Base-by-base conservation (phyloP, 2,329 filamentous ascomycete species). In the Hymenoscyphus salicellus region DNA sequence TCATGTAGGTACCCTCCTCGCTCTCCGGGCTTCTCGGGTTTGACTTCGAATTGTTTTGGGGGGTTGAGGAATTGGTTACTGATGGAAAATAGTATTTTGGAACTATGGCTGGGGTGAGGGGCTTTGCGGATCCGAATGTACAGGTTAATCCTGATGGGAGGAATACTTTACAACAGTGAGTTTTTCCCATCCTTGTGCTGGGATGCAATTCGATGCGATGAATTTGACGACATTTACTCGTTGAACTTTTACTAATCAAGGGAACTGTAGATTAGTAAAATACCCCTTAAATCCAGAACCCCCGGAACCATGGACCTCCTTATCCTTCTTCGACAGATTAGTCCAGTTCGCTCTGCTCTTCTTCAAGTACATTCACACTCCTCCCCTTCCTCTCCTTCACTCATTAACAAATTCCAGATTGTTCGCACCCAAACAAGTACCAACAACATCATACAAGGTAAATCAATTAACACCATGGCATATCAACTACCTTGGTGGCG, bases 61-160 rank as follows among this genome's bases (percentile, higher is more conserved):
- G 11, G 46, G 10, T 46, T 41, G 32, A 30, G 36, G 5, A 38
- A 5, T 17, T 38, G 36, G 3, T 16, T 38, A 49, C 30, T 26
- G n/a, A 36, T 38, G n/a, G 5, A 16, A 20, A 17, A 16, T 30
- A 69, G 65, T 84, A 84, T 69, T 84, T 83, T 73, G 82, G 82
- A 17, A 83, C 81, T 3, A 83, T 84, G 82, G 78, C 82, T 2
- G 82, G 82, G 26, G 79, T 84, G 36, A 78, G 82, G 36, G 82
- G 82, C 2, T 84, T 84, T 72, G 79, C 79, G 38, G 83, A 85
- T 66, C 82, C 83, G 11, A 85, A 85, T 65, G 76, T 82, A 1
- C 81, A 84, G 65, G 71, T 80, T 52, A 83, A 83, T 60, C 68
- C 77, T 8, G 74, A 79, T 65, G 78, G 79, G 2, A 72, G 75